phyloP scores from a whole-genome alignment of 2,329 filamentous ascomycete genomes.

The Claviceps africana region DNA sequence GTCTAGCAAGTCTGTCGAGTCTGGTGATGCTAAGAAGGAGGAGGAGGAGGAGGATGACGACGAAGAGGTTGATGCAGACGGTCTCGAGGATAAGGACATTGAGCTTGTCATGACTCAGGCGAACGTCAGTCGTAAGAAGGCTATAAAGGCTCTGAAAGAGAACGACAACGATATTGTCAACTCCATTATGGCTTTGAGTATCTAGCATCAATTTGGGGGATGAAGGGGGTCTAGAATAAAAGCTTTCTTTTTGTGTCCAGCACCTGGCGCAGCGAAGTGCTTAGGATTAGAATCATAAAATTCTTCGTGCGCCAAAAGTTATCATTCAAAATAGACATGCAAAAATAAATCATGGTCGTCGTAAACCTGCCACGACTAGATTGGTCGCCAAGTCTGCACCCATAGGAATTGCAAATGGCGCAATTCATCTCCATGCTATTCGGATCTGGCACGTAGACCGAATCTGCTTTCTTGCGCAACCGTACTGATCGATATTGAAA shows the following conservation, averaged over 20 bases:
- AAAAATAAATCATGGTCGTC: neutral
- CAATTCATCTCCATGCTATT: neutral
- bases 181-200: conserved; percentile 97
- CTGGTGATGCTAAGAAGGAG: conserved; percentile 57
- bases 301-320: conserved; percentile 10
- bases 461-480: neutral
- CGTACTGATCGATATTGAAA: neutral
- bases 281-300: conserved; percentile 17
- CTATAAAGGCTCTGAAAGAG: conserved; percentile 95
- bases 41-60: conserved; percentile 87
- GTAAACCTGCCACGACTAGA: neutral
- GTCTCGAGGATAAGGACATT: conserved; percentile 97
- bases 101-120: conserved; percentile 98
- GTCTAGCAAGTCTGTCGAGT: conserved; percentile 46
- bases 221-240: conserved; percentile 4
- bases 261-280: conserved; percentile 13
- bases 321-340: neutral
- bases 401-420: neutral
- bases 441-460: neutral
- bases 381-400: neutral
- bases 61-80: conserved; percentile 88
- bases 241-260: conserved; percentile 3
- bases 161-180: conserved; percentile 99
- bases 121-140: conserved; percentile 93
- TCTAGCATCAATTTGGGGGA: conserved; percentile 32